phyloP scores from a whole-genome alignment of 225 moss, liverwort and hornwort genomes.

The Pleurozium schreberi region DNA sequence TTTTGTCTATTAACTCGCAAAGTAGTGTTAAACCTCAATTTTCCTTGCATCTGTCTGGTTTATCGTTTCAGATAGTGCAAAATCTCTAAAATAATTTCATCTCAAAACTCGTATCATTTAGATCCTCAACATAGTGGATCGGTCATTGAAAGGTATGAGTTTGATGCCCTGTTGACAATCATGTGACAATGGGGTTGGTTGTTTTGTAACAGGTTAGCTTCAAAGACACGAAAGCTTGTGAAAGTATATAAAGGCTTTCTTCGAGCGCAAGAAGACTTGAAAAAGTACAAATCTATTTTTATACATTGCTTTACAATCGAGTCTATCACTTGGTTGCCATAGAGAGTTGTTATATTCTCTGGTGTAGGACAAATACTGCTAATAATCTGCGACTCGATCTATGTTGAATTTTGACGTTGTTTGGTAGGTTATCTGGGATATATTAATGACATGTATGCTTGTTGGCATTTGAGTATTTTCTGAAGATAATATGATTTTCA shows the following conservation, averaged over 20 bases:
- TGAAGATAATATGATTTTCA: not conserved
- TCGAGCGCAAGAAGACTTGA: conserved; percentile 60
- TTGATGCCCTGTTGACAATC: not conserved
- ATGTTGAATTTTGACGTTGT: not conserved
- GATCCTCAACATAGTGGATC: not conserved
- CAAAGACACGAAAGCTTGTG: conserved; percentile 47
- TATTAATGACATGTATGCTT: not conserved
- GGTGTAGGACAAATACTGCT: not conserved
- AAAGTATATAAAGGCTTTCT: conserved; percentile 44
- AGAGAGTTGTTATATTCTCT: not conserved
- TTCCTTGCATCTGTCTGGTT: not conserved
- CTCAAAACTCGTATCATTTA: not conserved
- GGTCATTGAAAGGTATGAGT: not conserved
- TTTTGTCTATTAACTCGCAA: not conserved
- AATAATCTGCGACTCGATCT: not conserved
- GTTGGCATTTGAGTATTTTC: not conserved
- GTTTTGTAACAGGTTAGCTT: conserved; percentile 32
- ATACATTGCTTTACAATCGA: not conserved
- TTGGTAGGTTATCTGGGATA: not conserved
- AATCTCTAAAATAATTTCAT: not conserved
- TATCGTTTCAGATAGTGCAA: not conserved
- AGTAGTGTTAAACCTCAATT: not conserved
- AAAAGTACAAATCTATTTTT: conserved; percentile 20
- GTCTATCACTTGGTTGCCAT: not conserved
- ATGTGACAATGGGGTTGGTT: conserved; percentile 3